These are phyloP conservation scores for Casuarina equisetifolia DNA, from an alignment of 306 rosid species.

Conservation along the genomic window DNA sequence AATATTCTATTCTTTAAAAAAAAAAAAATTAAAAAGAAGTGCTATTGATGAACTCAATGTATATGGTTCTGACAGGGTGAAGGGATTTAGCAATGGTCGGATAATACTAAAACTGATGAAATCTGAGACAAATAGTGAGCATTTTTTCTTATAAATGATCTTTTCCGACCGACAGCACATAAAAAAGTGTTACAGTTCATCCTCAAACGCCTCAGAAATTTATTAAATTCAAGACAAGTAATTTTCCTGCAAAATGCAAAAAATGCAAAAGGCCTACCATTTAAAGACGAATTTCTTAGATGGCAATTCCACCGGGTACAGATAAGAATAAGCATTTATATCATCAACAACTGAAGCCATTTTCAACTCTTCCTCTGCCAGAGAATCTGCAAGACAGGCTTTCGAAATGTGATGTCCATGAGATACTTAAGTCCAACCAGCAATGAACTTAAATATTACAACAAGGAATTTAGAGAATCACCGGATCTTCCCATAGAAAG, in stretches of 20 bases:
- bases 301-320: constrained; percentile 72
- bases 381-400: constrained; percentile 49
- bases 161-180: neutral
- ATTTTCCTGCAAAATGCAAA: neutral
- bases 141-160: neutral
- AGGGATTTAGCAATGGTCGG: neutral
- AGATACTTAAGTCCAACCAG: neutral
- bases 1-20: neutral
- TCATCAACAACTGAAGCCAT: constrained; percentile 68
- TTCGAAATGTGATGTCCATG: neutral
- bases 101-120: neutral
- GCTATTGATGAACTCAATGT: neutral
- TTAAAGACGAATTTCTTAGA: constrained; percentile 67
- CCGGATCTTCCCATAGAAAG: neutral
- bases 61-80: neutral
- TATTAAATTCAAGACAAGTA: neutral
- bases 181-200: neutral
- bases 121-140: neutral
- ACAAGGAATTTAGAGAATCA: neutral
- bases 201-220: neutral
- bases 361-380: constrained; percentile 68
- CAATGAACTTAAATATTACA: no score
- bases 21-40: neutral
- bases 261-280: constrained; percentile 54
- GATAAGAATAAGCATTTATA: constrained; percentile 75